Evolutionary conservation across 2,329 filamentous ascomycete species (phyloP), one percentile per base, ranked within the genome.

Genomic region (Fusarium sp.): DNA sequence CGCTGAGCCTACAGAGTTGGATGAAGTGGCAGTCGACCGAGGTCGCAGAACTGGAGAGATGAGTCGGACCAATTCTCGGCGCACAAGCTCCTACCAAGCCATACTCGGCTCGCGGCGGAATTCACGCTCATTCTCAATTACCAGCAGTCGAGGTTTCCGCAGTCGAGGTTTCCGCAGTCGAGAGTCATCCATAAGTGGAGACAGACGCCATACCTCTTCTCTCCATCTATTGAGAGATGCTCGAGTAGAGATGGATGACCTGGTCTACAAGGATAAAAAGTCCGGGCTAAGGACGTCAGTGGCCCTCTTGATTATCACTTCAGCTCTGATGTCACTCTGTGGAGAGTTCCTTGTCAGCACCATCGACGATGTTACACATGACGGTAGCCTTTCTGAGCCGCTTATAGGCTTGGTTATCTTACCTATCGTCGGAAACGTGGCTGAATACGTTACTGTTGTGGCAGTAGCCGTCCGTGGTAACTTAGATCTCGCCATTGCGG

Each of bases 401-500:
- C 86, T 90, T 55, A 86, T 90, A 47, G 88, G 88, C 51, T 80
- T 90, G n/a, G 88, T 90, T 51, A 83, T 90, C 57, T 79, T 90
- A 25, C 88, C 88, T 2, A 86, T 89, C 49, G 85, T 89, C 3
- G 87, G 88, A 37, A 90, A 90, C 62, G 86, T 88, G 0, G 87
- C 87, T 3, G 88, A 90, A 75, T 87, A 89, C 66, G 84, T 87
- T 14, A 89, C 87, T 2, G 86, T 87, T 2, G 85, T 89, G 4
- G 86, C 84, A 0, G 87, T 89, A 3, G 87, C 87, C 0, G 78
- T 81, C 30, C 86, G 87, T 68, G 87, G 88, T 65, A 89, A 90
- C 74, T 84, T 89, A 78, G 87, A 89, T 75, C 80, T 89, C 10
- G 87, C 87, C 3, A 85, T 89, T 43, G 86, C 85, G 42, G 87